phyloP scores from a whole-genome alignment of 148 eudicot genomes.

The Suaeda aralocaspica region DNA sequence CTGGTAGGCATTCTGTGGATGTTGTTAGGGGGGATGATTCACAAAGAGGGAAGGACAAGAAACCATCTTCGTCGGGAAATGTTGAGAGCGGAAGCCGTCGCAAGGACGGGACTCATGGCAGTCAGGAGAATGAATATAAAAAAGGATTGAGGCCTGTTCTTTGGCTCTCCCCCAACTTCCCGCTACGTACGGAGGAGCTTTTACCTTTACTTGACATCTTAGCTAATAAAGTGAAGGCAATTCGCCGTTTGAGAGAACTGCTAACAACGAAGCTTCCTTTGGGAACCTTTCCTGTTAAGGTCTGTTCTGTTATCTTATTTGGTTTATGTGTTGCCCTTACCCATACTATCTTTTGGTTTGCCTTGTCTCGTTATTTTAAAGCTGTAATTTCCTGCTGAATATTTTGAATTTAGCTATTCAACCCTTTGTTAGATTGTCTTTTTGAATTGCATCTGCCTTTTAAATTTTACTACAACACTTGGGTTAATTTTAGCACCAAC shows the following conservation, averaged over 20 bases:
- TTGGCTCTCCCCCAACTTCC: slow-evolving; percentile 76
- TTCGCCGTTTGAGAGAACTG: slow-evolving; percentile 74
- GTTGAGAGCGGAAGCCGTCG: slow-evolving; percentile 18
- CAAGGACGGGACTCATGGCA: slow-evolving; percentile 45
- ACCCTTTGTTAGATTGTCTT: neutral
- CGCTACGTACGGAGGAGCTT: slow-evolving; percentile 65
- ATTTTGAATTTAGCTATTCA: neutral
- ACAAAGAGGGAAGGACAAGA: slow-evolving; percentile 40
- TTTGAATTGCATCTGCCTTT: neutral
- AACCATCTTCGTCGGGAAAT: slow-evolving; percentile 34
- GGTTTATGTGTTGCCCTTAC: neutral
- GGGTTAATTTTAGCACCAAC: neutral
- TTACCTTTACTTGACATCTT: slow-evolving; percentile 86
- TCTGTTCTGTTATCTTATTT: slow-evolving; percentile 26
- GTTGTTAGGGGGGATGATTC: slow-evolving; percentile 44
- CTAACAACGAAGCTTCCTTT: slow-evolving; percentile 83
- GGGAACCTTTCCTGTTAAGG: slow-evolving; percentile 82
- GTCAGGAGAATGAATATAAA: slow-evolving; percentile 71
- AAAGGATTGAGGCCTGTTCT: slow-evolving; percentile 89
- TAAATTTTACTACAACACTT: neutral
- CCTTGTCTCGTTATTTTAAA: neutral
- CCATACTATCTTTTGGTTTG: neutral
- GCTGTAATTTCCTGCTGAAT: neutral
- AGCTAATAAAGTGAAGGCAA: slow-evolving; percentile 91
- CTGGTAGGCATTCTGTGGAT: slow-evolving; percentile 61